Percentiles rank a stretch among this genome's conserved stretches.
phyloP scores from a whole-genome alignment of 768 basidiomycete species.

The Lyophyllum decastes region DNA sequence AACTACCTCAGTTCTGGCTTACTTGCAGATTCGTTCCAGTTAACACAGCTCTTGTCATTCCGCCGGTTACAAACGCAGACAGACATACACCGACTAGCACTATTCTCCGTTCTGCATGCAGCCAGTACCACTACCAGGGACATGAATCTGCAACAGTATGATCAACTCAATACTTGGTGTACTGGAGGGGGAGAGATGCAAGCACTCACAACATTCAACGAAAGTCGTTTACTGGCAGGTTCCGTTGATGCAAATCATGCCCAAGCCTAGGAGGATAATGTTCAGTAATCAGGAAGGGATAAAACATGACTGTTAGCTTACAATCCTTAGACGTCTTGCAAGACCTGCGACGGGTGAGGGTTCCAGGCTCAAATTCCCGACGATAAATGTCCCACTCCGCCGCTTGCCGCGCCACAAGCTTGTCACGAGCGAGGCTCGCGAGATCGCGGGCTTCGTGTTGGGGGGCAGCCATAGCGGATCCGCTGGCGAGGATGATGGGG shows the following conservation, averaged over 20 bases:
- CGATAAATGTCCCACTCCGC: neutral
- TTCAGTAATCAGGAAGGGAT: neutral
- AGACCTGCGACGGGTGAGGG: neutral
- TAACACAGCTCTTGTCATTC: too few relatives aligned
- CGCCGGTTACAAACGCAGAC: too few relatives aligned
- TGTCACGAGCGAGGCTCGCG: neutral
- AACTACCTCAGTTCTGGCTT: too few relatives aligned
- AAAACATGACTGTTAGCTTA: neutral
- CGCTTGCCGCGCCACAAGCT: neutral
- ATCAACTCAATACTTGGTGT: too few relatives aligned
- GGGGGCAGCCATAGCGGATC: neutral
- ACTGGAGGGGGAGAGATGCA: too few relatives aligned
- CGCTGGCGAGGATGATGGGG: neutral
- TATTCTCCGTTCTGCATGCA: too few relatives aligned
- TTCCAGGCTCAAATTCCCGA: neutral
- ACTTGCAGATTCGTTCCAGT: too few relatives aligned
- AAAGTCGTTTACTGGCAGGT: neutral
- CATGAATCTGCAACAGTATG: too few relatives aligned
- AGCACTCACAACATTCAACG: neutral
- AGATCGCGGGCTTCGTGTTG: neutral
- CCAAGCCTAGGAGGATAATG: neutral
- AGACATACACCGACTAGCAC: too few relatives aligned
- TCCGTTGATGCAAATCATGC: neutral
- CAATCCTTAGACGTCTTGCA: neutral
- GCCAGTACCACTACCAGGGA: too few relatives aligned